Evolutionary conservation across 108 stramenopile species (phyloP), one percentile per base, ranked within the genome.

Genomic region (Hondaea fermentalgiana): DNA sequence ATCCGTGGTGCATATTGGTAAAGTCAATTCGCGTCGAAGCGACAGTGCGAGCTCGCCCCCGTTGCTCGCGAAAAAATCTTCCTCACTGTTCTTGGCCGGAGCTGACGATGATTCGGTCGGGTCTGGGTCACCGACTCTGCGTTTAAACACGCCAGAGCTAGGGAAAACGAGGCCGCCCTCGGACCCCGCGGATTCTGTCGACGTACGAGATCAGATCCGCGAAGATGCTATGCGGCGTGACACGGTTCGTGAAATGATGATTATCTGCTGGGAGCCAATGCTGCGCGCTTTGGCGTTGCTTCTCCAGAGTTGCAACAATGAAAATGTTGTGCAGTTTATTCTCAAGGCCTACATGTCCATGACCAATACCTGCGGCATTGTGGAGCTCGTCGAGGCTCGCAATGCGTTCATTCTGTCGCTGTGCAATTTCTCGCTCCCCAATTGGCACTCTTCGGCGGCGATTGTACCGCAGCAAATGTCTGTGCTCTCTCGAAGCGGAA

Each of bases 261-360:
- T 53, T 25, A 83, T 53, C 23, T 83, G 76, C 76, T 83, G 76
- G 76, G 51, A 83, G 4, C 76, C 76, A 53, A 83, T 83, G 76
- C 76, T 83, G 23, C 45, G 28, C n/a, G 76, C 76, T 47, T 53
- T 83, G n/a, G 76, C 45, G 45, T 45, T 83, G 0, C 23, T 83
- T 6, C 28, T 83, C 43, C 76, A 53, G 76, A 47, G 51, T 35
- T 83, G 76, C 76, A 83, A 83, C 51, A 83, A 83, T 53, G 76
- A 83, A 3, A 83, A 83, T 35, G 76, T 83, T 8, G 76, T 83
- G 76, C 76, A 83, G 76, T 83, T 83, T 45, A 83, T 83, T 45
- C 51, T 83, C 49, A 83, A 83, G 28, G 76, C 76, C 17, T 83
- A 83, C 76, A 83, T 83, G 76, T 83, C 76, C 28, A 83, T 83